Percentiles rank a stretch among this genome's conserved stretches.
Conservation (phyloP, 2,329 filamentous ascomycete species). For the Phoma sp. region DNA sequence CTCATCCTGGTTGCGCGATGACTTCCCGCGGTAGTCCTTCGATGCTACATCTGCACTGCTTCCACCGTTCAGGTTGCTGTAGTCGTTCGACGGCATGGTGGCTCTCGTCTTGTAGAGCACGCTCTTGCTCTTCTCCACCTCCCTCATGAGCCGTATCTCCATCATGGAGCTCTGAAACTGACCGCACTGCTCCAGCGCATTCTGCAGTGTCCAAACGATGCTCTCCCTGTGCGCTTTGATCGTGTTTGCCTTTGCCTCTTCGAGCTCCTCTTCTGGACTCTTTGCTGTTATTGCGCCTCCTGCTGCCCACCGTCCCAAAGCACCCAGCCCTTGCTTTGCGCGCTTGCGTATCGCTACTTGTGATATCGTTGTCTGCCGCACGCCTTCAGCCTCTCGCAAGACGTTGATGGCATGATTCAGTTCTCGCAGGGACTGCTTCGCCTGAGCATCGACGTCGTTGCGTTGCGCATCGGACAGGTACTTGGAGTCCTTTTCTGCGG, state of each 20-base stretch:
- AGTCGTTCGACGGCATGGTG: conserved; percentile 34
- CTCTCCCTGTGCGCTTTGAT: conserved; percentile 77
- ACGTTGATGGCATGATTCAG: conserved; percentile 81
- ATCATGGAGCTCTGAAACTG: conserved; percentile 89
- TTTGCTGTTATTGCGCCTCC: conserved; percentile 59
- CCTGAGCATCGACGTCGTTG: conserved; percentile 85
- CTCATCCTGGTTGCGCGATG: conserved; percentile 30
- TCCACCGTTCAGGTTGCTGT: conserved; percentile 28
- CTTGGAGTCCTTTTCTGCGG: conserved; percentile 55
- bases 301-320: conserved; percentile 71
- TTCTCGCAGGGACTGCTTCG: conserved; percentile 83
- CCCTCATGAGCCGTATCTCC: conserved; percentile 81
- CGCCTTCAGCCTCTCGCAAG: conserved; percentile 80
- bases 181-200: conserved; percentile 76
- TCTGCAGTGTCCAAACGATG: conserved; percentile 81
- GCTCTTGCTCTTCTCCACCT: conserved; percentile 88
- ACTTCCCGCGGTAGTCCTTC: conserved; percentile 36
- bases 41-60: conserved; percentile 17
- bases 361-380: conserved; percentile 77
- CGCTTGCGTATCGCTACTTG: conserved; percentile 75
- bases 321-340: conserved; percentile 67
- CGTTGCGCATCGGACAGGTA: conserved; percentile 80
- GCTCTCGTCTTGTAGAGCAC: conserved; percentile 73
- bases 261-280: conserved; percentile 70
- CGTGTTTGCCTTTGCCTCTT: conserved; percentile 73